phyloP scores from a whole-genome alignment of 2,329 filamentous ascomycete species.

The Neonectria magnoliae region DNA sequence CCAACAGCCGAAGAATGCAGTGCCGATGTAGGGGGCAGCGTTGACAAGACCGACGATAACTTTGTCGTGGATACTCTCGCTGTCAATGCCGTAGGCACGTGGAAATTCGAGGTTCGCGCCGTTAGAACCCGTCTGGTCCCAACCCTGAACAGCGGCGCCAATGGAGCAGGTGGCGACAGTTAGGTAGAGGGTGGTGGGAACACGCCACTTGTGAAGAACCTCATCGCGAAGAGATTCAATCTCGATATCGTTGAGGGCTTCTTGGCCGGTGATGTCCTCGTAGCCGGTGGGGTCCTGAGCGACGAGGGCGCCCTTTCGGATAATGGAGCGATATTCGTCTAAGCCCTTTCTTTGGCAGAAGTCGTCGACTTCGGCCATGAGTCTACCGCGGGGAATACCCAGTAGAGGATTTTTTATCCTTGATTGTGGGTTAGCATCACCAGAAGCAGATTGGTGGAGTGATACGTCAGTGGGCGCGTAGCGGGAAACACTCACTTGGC shows the following conservation, averaged over 20 bases:
- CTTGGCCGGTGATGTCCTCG: constrained; percentile 66
- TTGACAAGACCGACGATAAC: constrained; percentile 76
- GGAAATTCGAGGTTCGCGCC: constrained; percentile 72
- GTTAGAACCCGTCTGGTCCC: constrained; percentile 73
- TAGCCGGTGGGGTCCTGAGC: constrained; percentile 74
- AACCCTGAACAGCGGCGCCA: constrained; percentile 75
- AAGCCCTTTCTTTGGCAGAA: constrained; percentile 71
- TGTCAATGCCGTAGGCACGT: constrained; percentile 56
- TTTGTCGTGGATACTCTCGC: constrained; percentile 49
- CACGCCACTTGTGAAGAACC: constrained; percentile 73
- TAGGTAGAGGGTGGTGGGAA: constrained; percentile 70
- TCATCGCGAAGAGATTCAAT: constrained; percentile 69
- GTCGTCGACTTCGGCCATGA: constrained; percentile 65
- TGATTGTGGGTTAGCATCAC: constrained; percentile 26
- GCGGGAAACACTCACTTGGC: constrained; percentile 52
- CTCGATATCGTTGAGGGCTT: constrained; percentile 68
- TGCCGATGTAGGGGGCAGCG: constrained; percentile 62
- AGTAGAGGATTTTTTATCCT: constrained; percentile 61
- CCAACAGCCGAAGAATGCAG: constrained; percentile 67
- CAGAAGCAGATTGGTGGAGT: not conserved
- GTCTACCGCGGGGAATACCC: constrained; percentile 61
- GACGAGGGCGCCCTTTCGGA: constrained; percentile 77
- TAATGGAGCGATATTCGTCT: constrained; percentile 64
- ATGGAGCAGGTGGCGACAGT: constrained; percentile 76
- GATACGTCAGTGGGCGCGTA: not conserved